Base-by-base conservation (phyloP, 805 yeast species). In the Cyberlindnera japonica region DNA sequence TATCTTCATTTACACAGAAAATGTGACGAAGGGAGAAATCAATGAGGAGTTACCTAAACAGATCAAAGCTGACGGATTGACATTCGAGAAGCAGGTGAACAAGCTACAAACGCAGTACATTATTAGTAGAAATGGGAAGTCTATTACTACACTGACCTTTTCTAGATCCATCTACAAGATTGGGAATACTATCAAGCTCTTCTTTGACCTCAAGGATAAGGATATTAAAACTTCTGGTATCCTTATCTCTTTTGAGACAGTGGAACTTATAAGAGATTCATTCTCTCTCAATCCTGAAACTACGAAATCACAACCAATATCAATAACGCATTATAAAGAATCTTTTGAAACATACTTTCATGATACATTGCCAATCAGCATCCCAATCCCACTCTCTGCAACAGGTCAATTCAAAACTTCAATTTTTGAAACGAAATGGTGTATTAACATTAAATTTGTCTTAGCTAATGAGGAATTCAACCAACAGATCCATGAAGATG, bases 101-200 rank as follows among this genome's bases (percentile, higher is more conserved):
- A 51, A 49, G 27, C 40, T 60, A 16, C 67, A 65, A 51, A 60
- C 59, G 6, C 64, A 60, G 19, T 69, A 59, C 48, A 48, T 62
- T 13, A 68, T 77, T 7, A 69, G 69, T 29, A 58, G 71, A 39
- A 62, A 68, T 38, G 65, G 71, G 8, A 54, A 62, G 32, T 51
- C 60, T 11, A 62, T 77, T 8, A 71, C 77, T 0, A 63, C 58
- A 14, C 33, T 72, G 15, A 41, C 53, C 1, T 56, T 71, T 20
- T 64, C 74, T 7, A 68, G 67, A 43, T 58, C 67, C 2, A 62
- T 64, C 28, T 72, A 65, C 44, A 63, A 71, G 15, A 58, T 68
- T 4, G 72, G 78, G 2, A 80, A 74, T 31, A 65, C 67, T 14
- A 61, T 79, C 8, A 64, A 66, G 16, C 45, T 74, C 16, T 45